Conservation (phyloP, 768 basidiomycete genomes). For the Austroboletus festivus region DNA sequence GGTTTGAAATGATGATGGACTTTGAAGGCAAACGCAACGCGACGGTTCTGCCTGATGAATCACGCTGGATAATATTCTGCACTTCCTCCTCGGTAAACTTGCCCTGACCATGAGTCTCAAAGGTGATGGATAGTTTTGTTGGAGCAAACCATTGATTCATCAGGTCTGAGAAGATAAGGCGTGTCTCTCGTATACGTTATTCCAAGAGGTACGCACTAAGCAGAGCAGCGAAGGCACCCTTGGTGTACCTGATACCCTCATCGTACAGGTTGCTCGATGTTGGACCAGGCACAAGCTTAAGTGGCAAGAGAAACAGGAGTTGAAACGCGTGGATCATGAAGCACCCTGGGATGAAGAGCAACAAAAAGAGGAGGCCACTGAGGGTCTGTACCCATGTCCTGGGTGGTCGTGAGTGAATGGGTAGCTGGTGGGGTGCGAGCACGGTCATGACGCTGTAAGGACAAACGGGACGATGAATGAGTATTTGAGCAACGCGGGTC, state of each 20-base stretch:
- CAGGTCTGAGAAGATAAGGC: slow-evolving; percentile 47
- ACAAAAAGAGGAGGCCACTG: slow-evolving; percentile 47
- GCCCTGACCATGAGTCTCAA: slow-evolving; percentile 67
- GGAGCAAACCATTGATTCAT: slow-evolving; percentile 84
- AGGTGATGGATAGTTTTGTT: slow-evolving; percentile 66
- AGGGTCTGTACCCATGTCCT: slow-evolving; percentile 51
- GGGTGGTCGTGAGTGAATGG: slow-evolving; percentile 52
- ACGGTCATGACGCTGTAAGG: slow-evolving; percentile 19
- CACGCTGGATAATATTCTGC: slow-evolving; percentile 51
- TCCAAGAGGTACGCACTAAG: slow-evolving; percentile 49
- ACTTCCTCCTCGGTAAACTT: slow-evolving; percentile 60
- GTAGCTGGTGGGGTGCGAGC: slow-evolving; percentile 38
- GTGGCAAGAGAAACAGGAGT: slow-evolving; percentile 64
- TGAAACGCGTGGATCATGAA: slow-evolving; percentile 72
- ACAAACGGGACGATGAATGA: too few relatives aligned
- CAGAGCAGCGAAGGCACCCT: slow-evolving; percentile 76
- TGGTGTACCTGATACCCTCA: slow-evolving; percentile 72
- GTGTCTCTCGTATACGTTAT: background rate
- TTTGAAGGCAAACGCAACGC: slow-evolving; percentile 72
- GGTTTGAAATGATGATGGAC: slow-evolving; percentile 85
- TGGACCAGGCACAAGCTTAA: slow-evolving; percentile 60
- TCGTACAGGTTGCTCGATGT: slow-evolving; percentile 58
- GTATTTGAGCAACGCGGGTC: too few relatives aligned
- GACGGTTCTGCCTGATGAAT: slow-evolving; percentile 53
- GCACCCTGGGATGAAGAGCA: slow-evolving; percentile 62